Conservation (phyloP, 768 basidiomycete genomes). For the Kwoniella shandongensis region DNA sequence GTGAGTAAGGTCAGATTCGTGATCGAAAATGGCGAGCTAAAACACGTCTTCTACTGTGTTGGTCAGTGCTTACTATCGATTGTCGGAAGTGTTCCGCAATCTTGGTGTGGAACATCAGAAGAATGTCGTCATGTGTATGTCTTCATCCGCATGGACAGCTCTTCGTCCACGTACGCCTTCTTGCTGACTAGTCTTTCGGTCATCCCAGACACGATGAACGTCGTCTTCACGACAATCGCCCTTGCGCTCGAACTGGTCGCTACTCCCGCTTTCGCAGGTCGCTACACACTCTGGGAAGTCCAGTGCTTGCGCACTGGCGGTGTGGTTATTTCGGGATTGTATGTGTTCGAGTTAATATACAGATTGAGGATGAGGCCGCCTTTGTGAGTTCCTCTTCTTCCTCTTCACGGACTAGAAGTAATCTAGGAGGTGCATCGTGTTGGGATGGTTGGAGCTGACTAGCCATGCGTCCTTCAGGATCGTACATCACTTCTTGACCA, state of each 20-base stretch:
- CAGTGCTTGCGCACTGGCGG: constrained; percentile 23
- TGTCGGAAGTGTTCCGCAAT: constrained; percentile 6
- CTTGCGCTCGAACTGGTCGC: constrained; percentile 32
- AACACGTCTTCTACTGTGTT: too few species aligned
- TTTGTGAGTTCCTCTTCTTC: constrained; percentile 38
- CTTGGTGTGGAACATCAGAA: constrained; percentile 24
- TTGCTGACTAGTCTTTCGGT: neutral
- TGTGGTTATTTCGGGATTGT: constrained; percentile 24
- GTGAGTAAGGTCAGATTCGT: constrained; percentile 12
- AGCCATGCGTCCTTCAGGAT: constrained; percentile 13
- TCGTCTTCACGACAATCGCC: constrained; percentile 32
- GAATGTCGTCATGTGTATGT: constrained; percentile 40
- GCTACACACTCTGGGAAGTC: constrained; percentile 26
- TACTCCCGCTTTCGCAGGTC: constrained; percentile 20
- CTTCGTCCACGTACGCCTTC: too few species aligned
- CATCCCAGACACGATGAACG: constrained; percentile 32
- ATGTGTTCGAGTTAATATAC: constrained; percentile 38
- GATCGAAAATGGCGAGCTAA: neutral
- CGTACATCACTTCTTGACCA: constrained; percentile 37
- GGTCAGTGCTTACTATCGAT: constrained; percentile 9
- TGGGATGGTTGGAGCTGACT: neutral
- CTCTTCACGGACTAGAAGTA: neutral
- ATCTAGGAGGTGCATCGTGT: too few species aligned
- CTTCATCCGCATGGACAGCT: neutral
- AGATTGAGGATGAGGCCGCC: constrained; percentile 38